Conservation (phyloP, 2,329 filamentous ascomycete genomes). For the Botryosphaeria dothidea region DNA sequence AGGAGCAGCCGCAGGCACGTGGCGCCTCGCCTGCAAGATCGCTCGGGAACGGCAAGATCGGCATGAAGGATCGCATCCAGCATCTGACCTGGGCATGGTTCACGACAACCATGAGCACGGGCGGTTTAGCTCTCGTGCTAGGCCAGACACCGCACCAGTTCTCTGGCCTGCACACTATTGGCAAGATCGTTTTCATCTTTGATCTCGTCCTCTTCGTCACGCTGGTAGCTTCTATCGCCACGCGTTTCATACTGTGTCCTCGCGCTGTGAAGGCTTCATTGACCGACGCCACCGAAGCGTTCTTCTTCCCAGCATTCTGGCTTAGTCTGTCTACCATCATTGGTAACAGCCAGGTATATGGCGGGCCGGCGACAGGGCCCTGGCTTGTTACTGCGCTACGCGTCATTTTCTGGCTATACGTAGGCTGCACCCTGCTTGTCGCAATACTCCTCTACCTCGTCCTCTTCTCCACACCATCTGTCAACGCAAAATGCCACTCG, state of each 20-base stretch:
- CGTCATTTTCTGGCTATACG: constrained; percentile 47
- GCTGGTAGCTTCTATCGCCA: constrained; percentile 30
- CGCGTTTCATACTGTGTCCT: constrained; percentile 49
- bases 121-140: constrained; percentile 48
- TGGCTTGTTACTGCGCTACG: constrained; percentile 44
- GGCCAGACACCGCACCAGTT: constrained; percentile 48
- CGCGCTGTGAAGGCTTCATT: constrained; percentile 48
- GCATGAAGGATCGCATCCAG: constrained; percentile 28
- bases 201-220: constrained; percentile 51
- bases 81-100: constrained; percentile 53
- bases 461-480: constrained; percentile 51
- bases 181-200: constrained; percentile 52
- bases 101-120: constrained; percentile 51
- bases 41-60: background rate
- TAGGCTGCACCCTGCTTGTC: constrained; percentile 40
- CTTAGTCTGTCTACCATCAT: constrained; percentile 46
- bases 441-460: constrained; percentile 58
- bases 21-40: background rate
- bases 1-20: background rate
- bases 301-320: constrained; percentile 50
- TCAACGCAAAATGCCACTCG: constrained; percentile 49
- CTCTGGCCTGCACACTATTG: constrained; percentile 51
- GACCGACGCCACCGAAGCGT: constrained; percentile 52
- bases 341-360: constrained; percentile 41
- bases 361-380: constrained; percentile 40